Conservation (phyloP, 257 asterid species). For the Nicotiana otophora region DNA sequence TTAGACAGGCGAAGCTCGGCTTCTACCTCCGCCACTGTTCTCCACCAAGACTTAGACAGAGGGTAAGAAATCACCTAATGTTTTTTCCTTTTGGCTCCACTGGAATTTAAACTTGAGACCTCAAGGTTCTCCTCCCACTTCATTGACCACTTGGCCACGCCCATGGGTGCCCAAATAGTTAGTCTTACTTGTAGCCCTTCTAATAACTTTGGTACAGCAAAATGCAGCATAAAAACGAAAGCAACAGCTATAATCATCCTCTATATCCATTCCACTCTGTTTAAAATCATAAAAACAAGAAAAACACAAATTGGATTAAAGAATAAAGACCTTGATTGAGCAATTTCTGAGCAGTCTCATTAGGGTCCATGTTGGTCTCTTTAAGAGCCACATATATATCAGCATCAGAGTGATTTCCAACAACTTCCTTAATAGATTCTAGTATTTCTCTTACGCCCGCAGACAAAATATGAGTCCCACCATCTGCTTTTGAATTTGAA, state of each 20-base stretch:
- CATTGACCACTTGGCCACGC: too few relatives aligned
- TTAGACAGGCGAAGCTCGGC: too few relatives aligned
- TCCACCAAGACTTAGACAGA: too few relatives aligned
- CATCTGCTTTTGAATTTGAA: constrained; percentile 38
- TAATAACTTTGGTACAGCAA: not conserved
- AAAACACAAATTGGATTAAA: not conserved
- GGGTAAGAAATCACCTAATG: too few relatives aligned
- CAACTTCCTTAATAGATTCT: constrained; percentile 76
- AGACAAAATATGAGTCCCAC: constrained; percentile 60
- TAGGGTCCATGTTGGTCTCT: constrained; percentile 93
- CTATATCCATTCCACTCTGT: not conserved
- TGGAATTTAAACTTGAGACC: too few relatives aligned
- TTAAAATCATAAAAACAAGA: not conserved
- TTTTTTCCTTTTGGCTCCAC: too few relatives aligned
- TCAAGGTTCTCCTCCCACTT: too few relatives aligned
- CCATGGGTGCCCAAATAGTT: not conserved
- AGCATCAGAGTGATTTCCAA: constrained; percentile 80
- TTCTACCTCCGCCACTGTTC: too few relatives aligned
- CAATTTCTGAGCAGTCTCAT: constrained; percentile 86
- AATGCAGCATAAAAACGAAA: not conserved
- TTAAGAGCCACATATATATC: constrained; percentile 77
- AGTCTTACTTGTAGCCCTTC: not conserved
- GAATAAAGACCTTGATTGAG: constrained; percentile 62
- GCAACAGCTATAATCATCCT: not conserved
- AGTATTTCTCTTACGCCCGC: constrained; percentile 77